Evolutionary conservation across 768 basidiomycete species (phyloP), one percentile per base, ranked within the genome.

Genomic region (Podaxis mareebaensis): DNA sequence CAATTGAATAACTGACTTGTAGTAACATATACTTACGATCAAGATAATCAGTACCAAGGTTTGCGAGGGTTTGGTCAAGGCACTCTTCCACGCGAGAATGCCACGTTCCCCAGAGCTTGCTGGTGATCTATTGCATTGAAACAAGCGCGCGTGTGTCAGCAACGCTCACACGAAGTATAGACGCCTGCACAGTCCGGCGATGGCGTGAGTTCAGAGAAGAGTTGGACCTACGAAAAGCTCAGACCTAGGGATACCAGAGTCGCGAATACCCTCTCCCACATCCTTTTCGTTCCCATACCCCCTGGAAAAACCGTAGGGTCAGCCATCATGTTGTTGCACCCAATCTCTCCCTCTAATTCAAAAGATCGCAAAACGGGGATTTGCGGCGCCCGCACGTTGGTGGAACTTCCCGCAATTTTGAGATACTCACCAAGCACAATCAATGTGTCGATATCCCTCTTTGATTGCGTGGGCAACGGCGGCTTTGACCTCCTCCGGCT

Each of bases 1-100:
- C 57, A 64, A 54, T 51, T 48, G 59, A 59, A 46, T 61, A 62
- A 57, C 57, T 38, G 10, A 26, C 61, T 62, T 69, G 67, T 60
- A 26, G 49, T 48, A 66, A 68, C 51, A 11, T 20, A 64, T 66
- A 78, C 82, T 73, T 69, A 88, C 90, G 78, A 64, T 96, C 94
- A 26, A 96, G 83, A 75, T 95, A 95, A 77, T 93, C 88, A 36
- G 84, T 85, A n/a, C 89, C 92, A 36, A 96, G 85, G 69, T 87
- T 86, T 24, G 84, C 81, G 13, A 96, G 85, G 15, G 91, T 88
- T 70, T 88, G 81, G 71, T 94, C 85, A 12, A 96, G 82, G 61
- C 84, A 82, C 66, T 88, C 85, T 69, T 92, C 91, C 36, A 91
- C 91, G 49, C 86, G 82, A 54, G 79, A 75, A 72, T 93, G 92